phyloP scores from a whole-genome alignment of 495 filamentous ascomycete genomes.

The Evansstolkia leycettana region DNA sequence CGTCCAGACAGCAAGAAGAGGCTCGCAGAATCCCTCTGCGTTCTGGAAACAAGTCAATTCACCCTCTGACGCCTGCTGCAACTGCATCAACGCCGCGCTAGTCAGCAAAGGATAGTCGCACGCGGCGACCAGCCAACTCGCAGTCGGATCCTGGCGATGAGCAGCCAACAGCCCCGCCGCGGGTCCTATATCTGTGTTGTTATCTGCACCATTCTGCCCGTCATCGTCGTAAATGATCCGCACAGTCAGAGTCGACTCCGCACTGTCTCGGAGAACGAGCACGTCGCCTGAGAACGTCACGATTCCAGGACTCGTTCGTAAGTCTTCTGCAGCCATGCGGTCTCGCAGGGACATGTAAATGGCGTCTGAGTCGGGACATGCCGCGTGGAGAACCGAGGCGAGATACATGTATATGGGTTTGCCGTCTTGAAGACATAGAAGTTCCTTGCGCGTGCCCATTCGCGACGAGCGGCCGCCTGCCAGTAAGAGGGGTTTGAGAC shows the following conservation, averaged over 20 bases:
- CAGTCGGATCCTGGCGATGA: conserved; percentile 5
- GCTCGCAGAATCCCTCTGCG: conserved; percentile 10
- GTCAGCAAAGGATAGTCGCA: conserved; percentile 15
- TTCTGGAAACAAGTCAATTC: conserved; percentile 13
- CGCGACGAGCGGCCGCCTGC: conserved; percentile 9
- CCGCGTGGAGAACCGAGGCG: conserved; percentile 5
- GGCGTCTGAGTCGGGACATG: conserved; percentile 7
- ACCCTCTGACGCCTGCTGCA: conserved; percentile 3
- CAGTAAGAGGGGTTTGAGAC: conserved; percentile 7
- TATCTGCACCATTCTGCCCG: too few relatives aligned
- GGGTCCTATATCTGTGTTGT: conserved; percentile 6
- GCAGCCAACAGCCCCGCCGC: conserved; percentile 15
- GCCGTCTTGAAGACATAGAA: conserved; percentile 6
- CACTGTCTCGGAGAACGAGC: neutral
- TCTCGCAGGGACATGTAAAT: conserved; percentile 12
- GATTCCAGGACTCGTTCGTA: too few relatives aligned
- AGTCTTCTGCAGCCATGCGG: too few relatives aligned
- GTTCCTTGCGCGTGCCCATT: conserved; percentile 13
- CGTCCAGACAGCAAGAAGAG: conserved; percentile 11
- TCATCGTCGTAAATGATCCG: too few relatives aligned
- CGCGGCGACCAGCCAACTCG: conserved; percentile 13
- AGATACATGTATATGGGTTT: conserved; percentile 8
- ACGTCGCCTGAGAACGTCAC: neutral
- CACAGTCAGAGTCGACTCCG: too few relatives aligned
- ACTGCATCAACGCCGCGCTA: conserved; percentile 7